phyloP scores from a whole-genome alignment of 2,329 filamentous ascomycete species.

The Colletotrichum sp. region DNA sequence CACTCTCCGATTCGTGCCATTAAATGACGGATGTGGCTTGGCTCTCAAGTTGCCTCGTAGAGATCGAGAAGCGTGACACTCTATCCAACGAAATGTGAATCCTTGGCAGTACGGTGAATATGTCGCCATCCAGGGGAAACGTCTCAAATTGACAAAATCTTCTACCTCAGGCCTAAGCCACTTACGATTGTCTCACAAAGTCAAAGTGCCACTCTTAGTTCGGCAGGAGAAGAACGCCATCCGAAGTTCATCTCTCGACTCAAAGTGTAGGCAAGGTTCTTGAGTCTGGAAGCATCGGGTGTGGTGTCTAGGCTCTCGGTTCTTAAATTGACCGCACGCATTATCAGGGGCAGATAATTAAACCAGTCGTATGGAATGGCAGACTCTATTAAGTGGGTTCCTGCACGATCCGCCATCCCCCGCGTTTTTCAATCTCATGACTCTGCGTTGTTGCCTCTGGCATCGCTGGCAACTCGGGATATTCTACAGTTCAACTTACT shows the following conservation, averaged over 20 bases:
- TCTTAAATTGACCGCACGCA: background rate
- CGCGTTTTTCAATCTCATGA: background rate
- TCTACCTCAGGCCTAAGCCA: background rate
- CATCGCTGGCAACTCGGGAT: background rate
- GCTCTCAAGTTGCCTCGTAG: background rate
- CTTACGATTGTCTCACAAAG: background rate
- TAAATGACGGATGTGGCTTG: background rate
- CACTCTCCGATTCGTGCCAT: background rate
- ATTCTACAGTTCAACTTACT: background rate
- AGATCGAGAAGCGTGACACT: background rate
- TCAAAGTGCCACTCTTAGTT: background rate
- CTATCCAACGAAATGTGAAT: background rate
- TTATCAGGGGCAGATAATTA: background rate
- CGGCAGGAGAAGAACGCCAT: background rate
- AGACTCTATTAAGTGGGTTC: slow-evolving; percentile 12
- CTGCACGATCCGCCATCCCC: background rate
- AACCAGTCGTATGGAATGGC: background rate
- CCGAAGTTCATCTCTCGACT: background rate
- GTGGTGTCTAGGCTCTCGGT: background rate
- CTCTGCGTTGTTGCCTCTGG: background rate
- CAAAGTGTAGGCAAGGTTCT: background rate
- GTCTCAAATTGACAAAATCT: slow-evolving; percentile 8
- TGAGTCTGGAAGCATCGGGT: background rate
- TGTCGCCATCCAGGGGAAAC: background rate
- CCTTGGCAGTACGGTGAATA: background rate